Percentiles rank a stretch among this genome's conserved stretches.
Conservation (phyloP, 2,329 filamentous ascomycete genomes). For the Ophiognomonia clavigignenti-juglandacearum region DNA sequence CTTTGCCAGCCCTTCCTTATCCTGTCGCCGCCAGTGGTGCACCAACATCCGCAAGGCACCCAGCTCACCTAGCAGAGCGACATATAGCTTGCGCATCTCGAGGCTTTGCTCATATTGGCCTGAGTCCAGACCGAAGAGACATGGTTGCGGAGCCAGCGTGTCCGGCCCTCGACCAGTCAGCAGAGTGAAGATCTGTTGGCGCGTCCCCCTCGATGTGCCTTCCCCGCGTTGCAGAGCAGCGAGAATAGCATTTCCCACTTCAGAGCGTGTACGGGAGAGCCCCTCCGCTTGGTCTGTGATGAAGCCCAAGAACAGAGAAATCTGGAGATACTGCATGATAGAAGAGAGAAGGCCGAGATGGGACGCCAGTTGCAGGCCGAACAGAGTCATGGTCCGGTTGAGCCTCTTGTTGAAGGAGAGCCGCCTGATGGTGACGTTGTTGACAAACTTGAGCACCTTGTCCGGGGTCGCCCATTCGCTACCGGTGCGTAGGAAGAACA, state of each 20-base stretch:
- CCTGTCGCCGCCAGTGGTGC: slow-evolving; percentile 6
- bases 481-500: slow-evolving; percentile 2
- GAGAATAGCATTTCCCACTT: slow-evolving; percentile 1
- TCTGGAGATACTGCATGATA: slow-evolving; percentile 17
- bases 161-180: slow-evolving; percentile 16
- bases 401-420: slow-evolving; percentile 17
- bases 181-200: slow-evolving; percentile 18
- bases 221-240: slow-evolving; percentile 6
- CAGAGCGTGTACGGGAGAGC: neutral
- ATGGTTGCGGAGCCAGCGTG: neutral
- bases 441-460: slow-evolving; percentile 31
- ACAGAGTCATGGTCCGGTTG: slow-evolving; percentile 11
- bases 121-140: slow-evolving; percentile 10
- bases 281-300: neutral
- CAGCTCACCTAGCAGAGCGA: slow-evolving; percentile 18
- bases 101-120: neutral
- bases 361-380: slow-evolving; percentile 18
- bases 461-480: neutral
- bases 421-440: slow-evolving; percentile 34
- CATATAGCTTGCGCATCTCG: slow-evolving; percentile 3
- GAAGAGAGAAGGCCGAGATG: slow-evolving; percentile 11
- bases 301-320: slow-evolving; percentile 9
- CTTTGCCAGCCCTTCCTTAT: neutral
- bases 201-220: slow-evolving; percentile 3
- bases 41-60: slow-evolving; percentile 17